Conservation (phyloP, 108 stramenopile genomes). For the Stephanodiscus triporus region DNA sequence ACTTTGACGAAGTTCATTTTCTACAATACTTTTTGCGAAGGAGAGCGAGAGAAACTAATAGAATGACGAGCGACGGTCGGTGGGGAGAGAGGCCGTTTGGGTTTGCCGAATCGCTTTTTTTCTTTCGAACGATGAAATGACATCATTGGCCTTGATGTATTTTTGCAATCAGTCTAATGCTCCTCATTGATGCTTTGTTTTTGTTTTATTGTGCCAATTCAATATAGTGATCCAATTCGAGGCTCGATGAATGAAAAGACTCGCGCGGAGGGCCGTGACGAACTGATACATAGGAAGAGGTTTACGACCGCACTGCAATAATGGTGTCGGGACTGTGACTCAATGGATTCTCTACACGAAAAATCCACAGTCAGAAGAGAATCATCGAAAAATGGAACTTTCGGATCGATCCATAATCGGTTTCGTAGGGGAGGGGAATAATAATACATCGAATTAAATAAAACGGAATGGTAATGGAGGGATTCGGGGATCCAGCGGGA, state of each 20-base stretch:
- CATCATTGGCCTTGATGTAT: neutral
- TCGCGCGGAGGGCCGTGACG: neutral
- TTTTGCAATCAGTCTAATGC: neutral
- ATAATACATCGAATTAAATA: neutral
- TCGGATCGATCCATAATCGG: too few species aligned
- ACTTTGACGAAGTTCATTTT: slow-evolving; percentile 27
- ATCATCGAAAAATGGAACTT: too few species aligned
- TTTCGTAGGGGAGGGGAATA: neutral
- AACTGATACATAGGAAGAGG: too few species aligned
- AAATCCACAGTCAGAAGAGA: too few species aligned
- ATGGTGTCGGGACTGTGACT: neutral
- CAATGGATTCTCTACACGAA: too few species aligned
- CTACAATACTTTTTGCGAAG: slow-evolving; percentile 24
- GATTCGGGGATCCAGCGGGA: too few species aligned
- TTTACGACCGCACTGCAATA: neutral
- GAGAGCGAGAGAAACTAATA: slow-evolving; percentile 13
- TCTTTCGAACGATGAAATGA: too few species aligned
- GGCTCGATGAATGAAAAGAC: slow-evolving; percentile 47
- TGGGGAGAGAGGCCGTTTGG: too few species aligned
- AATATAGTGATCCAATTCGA: slow-evolving; percentile 79
- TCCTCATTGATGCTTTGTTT: neutral
- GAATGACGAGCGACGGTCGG: too few species aligned
- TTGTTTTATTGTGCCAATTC: slow-evolving; percentile 2
- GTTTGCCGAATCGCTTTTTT: too few species aligned
- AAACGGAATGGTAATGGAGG: neutral